These are phyloP conservation scores for Kwoniella newhampshirensis DNA, from an alignment of 768 basidiomycete species.

Conservation along the genomic window DNA sequence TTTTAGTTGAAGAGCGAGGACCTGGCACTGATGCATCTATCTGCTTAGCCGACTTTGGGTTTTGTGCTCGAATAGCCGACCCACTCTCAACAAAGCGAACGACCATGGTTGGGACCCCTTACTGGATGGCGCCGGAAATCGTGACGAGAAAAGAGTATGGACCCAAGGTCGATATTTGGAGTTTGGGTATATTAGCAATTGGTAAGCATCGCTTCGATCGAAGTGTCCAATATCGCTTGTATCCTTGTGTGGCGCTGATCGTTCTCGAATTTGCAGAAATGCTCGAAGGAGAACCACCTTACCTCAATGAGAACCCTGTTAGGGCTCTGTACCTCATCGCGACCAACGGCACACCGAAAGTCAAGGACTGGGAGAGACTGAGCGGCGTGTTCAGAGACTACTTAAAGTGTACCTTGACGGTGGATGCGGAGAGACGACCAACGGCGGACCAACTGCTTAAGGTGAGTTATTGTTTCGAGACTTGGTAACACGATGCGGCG, in stretches of 20 bases:
- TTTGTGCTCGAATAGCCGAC: constrained; percentile 54
- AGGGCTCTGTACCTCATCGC: constrained; percentile 94
- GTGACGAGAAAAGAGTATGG: constrained; percentile 97
- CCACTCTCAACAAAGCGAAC: constrained; percentile 67
- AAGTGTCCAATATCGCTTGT: not conserved
- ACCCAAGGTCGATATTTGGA: constrained; percentile 96
- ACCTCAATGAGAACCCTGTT: constrained; percentile 90
- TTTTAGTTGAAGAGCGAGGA: not conserved
- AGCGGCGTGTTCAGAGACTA: constrained; percentile 84
- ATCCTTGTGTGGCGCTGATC: too few relatives aligned
- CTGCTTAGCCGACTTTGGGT: constrained; percentile 53
- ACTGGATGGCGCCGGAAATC: constrained; percentile 99
- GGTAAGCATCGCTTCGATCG: constrained; percentile 49
- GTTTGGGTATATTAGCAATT: constrained; percentile 95
- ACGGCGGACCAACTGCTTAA: constrained; percentile 75
- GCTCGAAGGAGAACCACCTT: constrained; percentile 97
- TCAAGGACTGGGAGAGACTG: constrained; percentile 81
- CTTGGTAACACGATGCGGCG: too few relatives aligned
- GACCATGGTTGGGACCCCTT: constrained; percentile 97
- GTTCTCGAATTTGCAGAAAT: constrained; percentile 68
- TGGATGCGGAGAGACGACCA: constrained; percentile 91
- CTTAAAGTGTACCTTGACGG: constrained; percentile 80
- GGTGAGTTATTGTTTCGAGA: constrained; percentile 58
- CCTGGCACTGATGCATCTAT: not conserved
- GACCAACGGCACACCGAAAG: constrained; percentile 95